Conservation (phyloP, 148 eudicot genomes). For the Silene latifolia region DNA sequence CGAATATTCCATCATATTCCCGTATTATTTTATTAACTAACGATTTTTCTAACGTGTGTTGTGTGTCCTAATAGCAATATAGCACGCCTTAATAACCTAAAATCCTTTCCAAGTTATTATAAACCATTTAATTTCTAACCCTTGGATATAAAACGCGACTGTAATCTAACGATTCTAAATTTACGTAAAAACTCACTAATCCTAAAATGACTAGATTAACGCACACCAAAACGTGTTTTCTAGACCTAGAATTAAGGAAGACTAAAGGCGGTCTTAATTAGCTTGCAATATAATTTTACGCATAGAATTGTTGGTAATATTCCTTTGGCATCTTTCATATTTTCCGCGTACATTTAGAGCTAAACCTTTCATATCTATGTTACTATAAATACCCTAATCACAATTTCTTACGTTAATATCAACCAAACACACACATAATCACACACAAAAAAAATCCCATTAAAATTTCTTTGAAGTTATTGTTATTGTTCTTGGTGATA, state of each 20-base stretch:
- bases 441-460: neutral
- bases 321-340: slow-evolving; percentile 3
- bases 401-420: neutral
- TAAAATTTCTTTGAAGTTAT: neutral
- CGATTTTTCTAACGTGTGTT: too few species aligned
- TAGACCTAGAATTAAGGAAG: neutral
- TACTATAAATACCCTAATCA: neutral
- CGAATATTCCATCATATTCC: neutral
- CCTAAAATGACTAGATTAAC: too few species aligned
- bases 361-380: neutral
- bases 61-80: too few species aligned
- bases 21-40: too few species aligned
- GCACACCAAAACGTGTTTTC: too few species aligned
- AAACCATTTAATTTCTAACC: neutral
- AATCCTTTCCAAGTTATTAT: too few species aligned
- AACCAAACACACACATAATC: neutral
- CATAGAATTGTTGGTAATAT: neutral
- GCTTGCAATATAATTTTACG: neutral
- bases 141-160: neutral
- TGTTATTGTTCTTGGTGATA: neutral
- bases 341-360: neutral
- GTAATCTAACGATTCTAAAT: neutral
- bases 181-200: neutral
- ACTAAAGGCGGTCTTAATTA: neutral
- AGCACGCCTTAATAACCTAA: too few species aligned